Conservation (phyloP, 2,329 filamentous ascomycete genomes). For the Scedosporium dehoogii region DNA sequence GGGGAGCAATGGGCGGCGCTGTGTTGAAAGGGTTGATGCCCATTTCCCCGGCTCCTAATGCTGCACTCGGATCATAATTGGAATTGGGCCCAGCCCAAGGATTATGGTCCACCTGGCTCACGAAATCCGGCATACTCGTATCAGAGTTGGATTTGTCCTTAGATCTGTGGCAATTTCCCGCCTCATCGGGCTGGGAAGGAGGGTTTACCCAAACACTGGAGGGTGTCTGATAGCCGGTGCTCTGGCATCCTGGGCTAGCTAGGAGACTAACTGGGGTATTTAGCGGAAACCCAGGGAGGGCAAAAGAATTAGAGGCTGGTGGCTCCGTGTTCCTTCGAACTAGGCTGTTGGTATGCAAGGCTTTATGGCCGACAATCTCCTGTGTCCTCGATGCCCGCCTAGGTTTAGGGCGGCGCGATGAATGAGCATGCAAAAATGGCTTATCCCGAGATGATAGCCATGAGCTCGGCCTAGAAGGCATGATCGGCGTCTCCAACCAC, state of each 20-base stretch:
- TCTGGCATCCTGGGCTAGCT: background rate
- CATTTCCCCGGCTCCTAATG: background rate
- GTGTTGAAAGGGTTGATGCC: background rate
- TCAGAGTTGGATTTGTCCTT: background rate
- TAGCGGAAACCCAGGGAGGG: too few relatives aligned
- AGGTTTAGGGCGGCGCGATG: background rate
- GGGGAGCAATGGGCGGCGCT: too few relatives aligned
- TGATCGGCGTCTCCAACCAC: constrained; percentile 34
- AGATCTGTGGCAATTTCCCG: background rate
- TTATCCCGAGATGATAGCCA: background rate
- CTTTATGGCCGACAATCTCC: background rate
- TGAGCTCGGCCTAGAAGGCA: background rate
- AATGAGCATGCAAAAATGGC: background rate
- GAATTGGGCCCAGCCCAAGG: background rate
- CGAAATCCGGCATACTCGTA: background rate
- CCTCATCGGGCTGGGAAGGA: background rate
- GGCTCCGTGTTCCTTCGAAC: background rate
- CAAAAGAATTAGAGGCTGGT: background rate
- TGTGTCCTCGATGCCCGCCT: background rate
- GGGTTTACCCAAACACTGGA: background rate
- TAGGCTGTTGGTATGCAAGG: background rate
- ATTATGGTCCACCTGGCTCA: background rate
- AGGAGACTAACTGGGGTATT: background rate
- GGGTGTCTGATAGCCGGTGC: background rate
- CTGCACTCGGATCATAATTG: background rate